Evolutionary conservation across 1,284 basidiomycete genomes (phyloP), one percentile per base, ranked within the genome.

Genomic region (Papiliotrema terrestris): DNA sequence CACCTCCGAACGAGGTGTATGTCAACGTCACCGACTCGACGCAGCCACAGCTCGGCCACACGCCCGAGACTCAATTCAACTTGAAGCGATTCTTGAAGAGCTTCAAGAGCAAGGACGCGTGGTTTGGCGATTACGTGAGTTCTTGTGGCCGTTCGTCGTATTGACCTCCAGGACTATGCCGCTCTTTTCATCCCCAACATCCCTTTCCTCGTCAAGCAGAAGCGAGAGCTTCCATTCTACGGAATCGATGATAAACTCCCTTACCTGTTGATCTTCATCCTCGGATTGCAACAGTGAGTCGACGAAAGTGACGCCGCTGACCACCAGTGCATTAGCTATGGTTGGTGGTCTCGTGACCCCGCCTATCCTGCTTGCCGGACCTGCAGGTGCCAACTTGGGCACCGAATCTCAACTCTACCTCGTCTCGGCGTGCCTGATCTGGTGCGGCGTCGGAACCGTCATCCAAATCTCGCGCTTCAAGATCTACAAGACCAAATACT

Each of bases 111-210:
- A 65, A 62, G 45, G 59, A 68, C 19, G 63, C 59, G 1, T 68
- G 66, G 68, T 49, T 68, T 13, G 66, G 66, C 25, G 65, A 68
- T 51, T 66, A 68, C 50, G 66, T 69, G 52, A 54, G 43, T 25
- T 9, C 17, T n/a, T 4, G 37, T 2, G 36, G 13, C 41, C 15
- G 1, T 2, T 22, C n/a, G 9, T 41, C 47, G 32, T 41, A 37
- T 6, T 43, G 14, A 23, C 45, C 13, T 8, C 8, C 26, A 65
- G 65, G 60, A 70, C 58, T 67, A 70, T 32, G 55, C 43, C 8
- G 49, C 61, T 3, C 53, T 68, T 3, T 63, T 70, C 58, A 64
- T 69, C 38, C 67, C 67, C 23, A 68, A 68, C 58, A 61, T 69
- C 17, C 67, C 67, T 13, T 65, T 54, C 39, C 14, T 64, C 11